Conservation (phyloP, 257 asterid genomes). For the Solanum appendiculatum region DNA sequence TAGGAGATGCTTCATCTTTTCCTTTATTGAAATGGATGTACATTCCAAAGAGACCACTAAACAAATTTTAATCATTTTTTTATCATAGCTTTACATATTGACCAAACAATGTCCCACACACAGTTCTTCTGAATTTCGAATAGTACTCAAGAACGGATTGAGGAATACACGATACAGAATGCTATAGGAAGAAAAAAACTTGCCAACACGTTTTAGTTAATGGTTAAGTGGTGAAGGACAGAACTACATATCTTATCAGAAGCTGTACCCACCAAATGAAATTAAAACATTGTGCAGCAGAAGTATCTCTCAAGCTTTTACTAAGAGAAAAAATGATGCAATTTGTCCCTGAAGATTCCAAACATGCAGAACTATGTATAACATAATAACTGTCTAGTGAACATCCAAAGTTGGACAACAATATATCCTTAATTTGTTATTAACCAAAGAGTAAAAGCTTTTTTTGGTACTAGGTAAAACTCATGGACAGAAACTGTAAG, state of each 20-base stretch:
- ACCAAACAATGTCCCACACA: background rate
- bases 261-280: background rate
- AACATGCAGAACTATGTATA: background rate
- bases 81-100: background rate
- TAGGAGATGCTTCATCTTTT: background rate
- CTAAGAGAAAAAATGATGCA: background rate
- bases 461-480: background rate
- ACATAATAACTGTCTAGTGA: background rate
- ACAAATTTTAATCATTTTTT: background rate
- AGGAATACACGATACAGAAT: background rate
- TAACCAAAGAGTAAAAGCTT: background rate
- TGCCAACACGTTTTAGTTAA: background rate
- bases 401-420: background rate
- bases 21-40: background rate
- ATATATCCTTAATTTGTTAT: background rate
- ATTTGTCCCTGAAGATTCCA: background rate
- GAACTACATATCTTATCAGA: background rate
- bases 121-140: background rate
- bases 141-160: background rate
- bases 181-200: background rate
- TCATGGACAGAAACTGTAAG: background rate
- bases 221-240: background rate
- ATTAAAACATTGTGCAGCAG: background rate
- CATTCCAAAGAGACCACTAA: background rate
- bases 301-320: background rate